Evolutionary conservation across 192 early-diverging fungal species (phyloP), one percentile per base, ranked within the genome.

Genomic region (Tieghemiomyces parasiticus): DNA sequence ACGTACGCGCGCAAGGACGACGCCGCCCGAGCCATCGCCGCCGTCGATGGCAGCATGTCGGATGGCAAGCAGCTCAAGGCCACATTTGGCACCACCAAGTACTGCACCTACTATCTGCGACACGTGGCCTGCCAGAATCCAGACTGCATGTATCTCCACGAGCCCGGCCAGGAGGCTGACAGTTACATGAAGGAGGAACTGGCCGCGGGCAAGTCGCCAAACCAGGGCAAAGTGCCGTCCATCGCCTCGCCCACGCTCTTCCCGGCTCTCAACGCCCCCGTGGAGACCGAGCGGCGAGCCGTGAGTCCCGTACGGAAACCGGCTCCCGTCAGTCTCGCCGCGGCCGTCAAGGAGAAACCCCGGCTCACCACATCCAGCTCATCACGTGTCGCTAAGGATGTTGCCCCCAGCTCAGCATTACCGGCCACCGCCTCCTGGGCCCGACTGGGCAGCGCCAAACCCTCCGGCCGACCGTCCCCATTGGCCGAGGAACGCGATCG

Each of bases 1-100:
- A 95, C 93, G 3, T 99, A 86, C 72, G 73, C 75, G 4, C 74
- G 79, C 33, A 92, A 95, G 67, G 93, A 96, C 61, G 96, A 97
- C 52, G 93, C 96, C 0, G 78, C 86, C 31, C 81, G 75, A 52
- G 87, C 92, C 1, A 97, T 99, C 60, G 89, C 88, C n/a, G 88
- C 86, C 0, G 88, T 97, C 6, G 95, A 99, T 66, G 94, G 94
- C 9, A 91, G 83, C 60, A 71, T 85, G 35, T 78, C 76, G 59
- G 95, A 95, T 50, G 90, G 89, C 25, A 89, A 87, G 53, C 75
- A 88, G 35, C 63, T 99, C 31, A 81, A 90, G 80, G 96, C 92
- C 13, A 93, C 93, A 0, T 92, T 88, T 74, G 96, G 96, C 24
- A 93, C 94, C 9, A 99, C 96, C 35, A 97, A 97, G 67, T 99